phyloP scores from a whole-genome alignment of 2,329 filamentous ascomycete genomes.

The Blastomyces emzantsi region DNA sequence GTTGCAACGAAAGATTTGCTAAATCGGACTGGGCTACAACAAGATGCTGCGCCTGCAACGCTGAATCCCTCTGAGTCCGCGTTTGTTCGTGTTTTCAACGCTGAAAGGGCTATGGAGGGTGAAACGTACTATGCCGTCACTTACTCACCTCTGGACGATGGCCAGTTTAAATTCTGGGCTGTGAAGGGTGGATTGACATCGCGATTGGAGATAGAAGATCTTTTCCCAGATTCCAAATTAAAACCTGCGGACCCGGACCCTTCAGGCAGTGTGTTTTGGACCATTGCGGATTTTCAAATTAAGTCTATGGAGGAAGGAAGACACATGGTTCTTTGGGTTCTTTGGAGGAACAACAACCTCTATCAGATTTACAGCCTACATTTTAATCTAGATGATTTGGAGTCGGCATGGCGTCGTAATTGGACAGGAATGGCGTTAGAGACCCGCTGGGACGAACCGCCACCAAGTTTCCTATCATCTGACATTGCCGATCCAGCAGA shows the following conservation, averaged over 20 bases:
- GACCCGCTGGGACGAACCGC: conserved; percentile 43
- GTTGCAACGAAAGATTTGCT: conserved; percentile 70
- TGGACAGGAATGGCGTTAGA: conserved; percentile 66
- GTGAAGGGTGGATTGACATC: conserved; percentile 53
- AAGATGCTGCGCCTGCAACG: conserved; percentile 62
- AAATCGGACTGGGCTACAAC: conserved; percentile 54
- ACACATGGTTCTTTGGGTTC: conserved; percentile 57
- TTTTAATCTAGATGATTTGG: conserved; percentile 58
- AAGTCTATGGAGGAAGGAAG: conserved; percentile 46
- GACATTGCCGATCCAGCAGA: conserved; percentile 65
- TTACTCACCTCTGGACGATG: conserved; percentile 77
- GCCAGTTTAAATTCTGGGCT: conserved; percentile 93
- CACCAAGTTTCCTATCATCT: conserved; percentile 51
- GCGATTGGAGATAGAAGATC: conserved; percentile 56
- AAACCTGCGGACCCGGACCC: conserved; percentile 54
- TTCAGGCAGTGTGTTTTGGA: conserved; percentile 69
- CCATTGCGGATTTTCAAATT: conserved; percentile 64
- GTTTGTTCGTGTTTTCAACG: conserved; percentile 62
- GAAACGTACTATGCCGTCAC: conserved; percentile 59
- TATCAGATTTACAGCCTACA: conserved; percentile 66
- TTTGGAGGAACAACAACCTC: conserved; percentile 78
- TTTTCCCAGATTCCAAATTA: conserved; percentile 56
- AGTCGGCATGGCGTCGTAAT: conserved; percentile 52
- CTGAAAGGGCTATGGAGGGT: conserved; percentile 38
- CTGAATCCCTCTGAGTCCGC: conserved; percentile 72